Evolutionary conservation across 306 rosid species (phyloP), one percentile per base, ranked within the genome.

Genomic region (Clitoria ternatea): DNA sequence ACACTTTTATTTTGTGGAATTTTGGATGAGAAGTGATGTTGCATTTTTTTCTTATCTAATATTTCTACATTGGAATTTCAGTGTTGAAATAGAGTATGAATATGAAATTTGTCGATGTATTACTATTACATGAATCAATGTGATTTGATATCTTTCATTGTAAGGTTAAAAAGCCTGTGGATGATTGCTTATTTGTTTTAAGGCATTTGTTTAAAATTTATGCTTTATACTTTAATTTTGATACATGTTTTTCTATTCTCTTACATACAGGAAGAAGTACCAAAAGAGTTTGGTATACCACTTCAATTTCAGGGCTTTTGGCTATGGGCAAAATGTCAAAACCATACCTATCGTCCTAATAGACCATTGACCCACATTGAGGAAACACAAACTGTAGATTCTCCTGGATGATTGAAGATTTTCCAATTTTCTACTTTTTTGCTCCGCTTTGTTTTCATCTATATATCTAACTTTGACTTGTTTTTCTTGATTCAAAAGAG

Each of bases 281-380:
- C 92, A 13, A 91, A 65, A 70, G 97, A 88, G 72, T 86, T 83
- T 74, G 88, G 85, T 14, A 59, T 91, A 76, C 97, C 96, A 61
- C 85, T 91, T 78, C 90, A 85, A 60, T 80, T 79, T 83, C 97
- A 86, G 79, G 88, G 97, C 15, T 88, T 77, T 74, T 91, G 97
- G 97, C 23, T 91, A 30, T 91, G 96, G 97, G 96, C 90, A 45
- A 88, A 91, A 80, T 85, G 97, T 7, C 92, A 91, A 65, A 91
- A 91, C 81, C 92, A 88, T 77, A 91, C 97, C 8, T 88, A 91
- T 74, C 90, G 97, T 19, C 97, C 96, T 36, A 85, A 85, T 49
- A 85, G 96, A 40, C 97, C 96, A 61, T 78, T 86, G 86, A 88
- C 88, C 7, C 75, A 77, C 0, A 8, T 56, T 48, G 96, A 88